These are phyloP conservation scores for Neurospora cerealis DNA, from an alignment of 495 filamentous ascomycete species.

Conservation along the genomic window DNA sequence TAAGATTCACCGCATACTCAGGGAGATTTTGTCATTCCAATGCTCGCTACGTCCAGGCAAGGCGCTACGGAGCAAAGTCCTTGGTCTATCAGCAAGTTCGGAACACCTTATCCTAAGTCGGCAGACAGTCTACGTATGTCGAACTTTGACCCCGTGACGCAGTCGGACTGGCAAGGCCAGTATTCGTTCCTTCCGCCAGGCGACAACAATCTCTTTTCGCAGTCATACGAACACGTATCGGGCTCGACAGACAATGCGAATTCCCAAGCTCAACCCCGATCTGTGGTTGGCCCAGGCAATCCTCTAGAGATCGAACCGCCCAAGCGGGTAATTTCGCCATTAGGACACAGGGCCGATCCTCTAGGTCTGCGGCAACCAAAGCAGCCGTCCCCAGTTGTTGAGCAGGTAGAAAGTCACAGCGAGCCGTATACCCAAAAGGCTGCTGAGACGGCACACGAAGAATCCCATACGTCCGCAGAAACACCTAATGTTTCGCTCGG, in stretches of 20 bases:
- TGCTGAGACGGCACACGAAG: slow-evolving; percentile 31
- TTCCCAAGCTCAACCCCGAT: slow-evolving; percentile 31
- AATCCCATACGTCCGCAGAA: slow-evolving; percentile 32
- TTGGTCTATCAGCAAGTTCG: slow-evolving; percentile 49
- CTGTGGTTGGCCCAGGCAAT: slow-evolving; percentile 27
- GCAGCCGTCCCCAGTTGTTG: slow-evolving; percentile 27
- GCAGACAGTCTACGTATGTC: slow-evolving; percentile 48
- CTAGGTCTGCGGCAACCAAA: slow-evolving; percentile 36
- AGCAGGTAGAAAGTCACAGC: slow-evolving; percentile 28
- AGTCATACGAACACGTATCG: slow-evolving; percentile 38
- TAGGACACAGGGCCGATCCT: slow-evolving; percentile 34
- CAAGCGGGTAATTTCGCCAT: slow-evolving; percentile 24
- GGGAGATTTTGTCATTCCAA: slow-evolving; percentile 31
- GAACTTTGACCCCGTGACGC: slow-evolving; percentile 45
- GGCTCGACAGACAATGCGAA: slow-evolving; percentile 31
- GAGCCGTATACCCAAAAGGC: slow-evolving; percentile 31
- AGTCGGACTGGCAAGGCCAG: slow-evolving; percentile 51
- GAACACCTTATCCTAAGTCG: slow-evolving; percentile 40
- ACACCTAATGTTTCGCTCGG: slow-evolving; percentile 30
- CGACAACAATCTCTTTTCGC: slow-evolving; percentile 39
- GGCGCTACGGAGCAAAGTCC: slow-evolving; percentile 46
- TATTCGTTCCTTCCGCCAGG: slow-evolving; percentile 45
- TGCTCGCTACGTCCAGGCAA: slow-evolving; percentile 48
- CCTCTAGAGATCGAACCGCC: slow-evolving; percentile 24
- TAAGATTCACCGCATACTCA: slow-evolving; percentile 8